Evolutionary conservation across 2,329 filamentous ascomycete genomes (phyloP), one percentile per base, ranked within the genome.

Genomic region (Calonectria ilicicola): DNA sequence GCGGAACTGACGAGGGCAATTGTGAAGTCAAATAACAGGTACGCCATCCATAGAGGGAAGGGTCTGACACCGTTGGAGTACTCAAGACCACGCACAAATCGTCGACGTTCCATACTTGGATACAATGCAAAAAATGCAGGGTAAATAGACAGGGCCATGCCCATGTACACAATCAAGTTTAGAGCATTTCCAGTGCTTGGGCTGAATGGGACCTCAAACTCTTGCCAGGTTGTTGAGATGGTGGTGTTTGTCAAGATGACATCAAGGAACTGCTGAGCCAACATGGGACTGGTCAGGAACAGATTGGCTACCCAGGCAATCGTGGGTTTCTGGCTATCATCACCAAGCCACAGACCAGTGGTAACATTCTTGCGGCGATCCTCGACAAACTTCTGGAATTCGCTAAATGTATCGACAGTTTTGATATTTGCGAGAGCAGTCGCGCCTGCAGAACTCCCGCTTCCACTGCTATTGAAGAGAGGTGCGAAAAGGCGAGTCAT

Each of bases 31-130:
- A 98, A 98, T 0, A 87, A 80, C 1, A 93, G 87, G 80, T 98
- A 97, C 1, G 96, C 94, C 6, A 94, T 84, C 96, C 96, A 98
- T 2, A 98, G 86, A 0, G 95, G 95, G 10, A 94, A 86, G 0
- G 94, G 93, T 15, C 94, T 89, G 32, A 98, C 95, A 58, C 96
- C 96, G 80, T 98, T 98, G 67, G 94, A 97, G 84, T 98, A 98
- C 82, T 98, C 93, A 35, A 98, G 86, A 19, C 94, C 93, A 65
- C 96, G 91, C 27, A 98, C 94, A 75, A 95, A 93, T 63, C 92
- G 87, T 14, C 95, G 86, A 29, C 95, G 90, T 83, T 98, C 96
- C 32, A 94, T 87, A n/a, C 95, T 98, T 0, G 95, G 94, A 80
- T 98, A 98, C 5, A 98, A 86, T 0, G 94, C 91, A 78, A 98